phyloP scores from a whole-genome alignment of 2,329 filamentous ascomycete species.

The Pseudogymnoascus sp. region DNA sequence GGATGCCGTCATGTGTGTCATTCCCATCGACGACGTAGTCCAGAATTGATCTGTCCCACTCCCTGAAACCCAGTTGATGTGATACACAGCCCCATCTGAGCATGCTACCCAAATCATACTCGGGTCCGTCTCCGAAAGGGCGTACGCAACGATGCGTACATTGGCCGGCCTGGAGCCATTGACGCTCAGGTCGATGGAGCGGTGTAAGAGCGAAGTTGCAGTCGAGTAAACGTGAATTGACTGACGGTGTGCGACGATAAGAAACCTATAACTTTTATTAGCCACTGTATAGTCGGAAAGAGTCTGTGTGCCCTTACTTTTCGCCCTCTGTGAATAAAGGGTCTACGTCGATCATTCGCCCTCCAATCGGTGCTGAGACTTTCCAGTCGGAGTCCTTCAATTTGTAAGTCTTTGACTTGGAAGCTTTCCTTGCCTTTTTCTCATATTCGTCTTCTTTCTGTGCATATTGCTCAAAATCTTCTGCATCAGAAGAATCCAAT shows the following conservation, averaged over 20 bases:
- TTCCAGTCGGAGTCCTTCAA: conserved; percentile 39
- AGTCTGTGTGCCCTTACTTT: conserved; percentile 35
- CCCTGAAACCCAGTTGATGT: conserved; percentile 50
- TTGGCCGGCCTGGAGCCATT: conserved; percentile 13
- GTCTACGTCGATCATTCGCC: conserved; percentile 56
- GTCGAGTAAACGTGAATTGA: conserved; percentile 76
- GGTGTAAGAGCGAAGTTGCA: conserved; percentile 69
- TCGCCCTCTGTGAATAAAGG: conserved; percentile 55
- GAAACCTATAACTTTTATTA: conserved; percentile 38
- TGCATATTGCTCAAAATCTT: conserved; percentile 20
- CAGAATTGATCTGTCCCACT: conserved; percentile 37
- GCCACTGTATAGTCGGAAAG: background rate
- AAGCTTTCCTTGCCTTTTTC: conserved; percentile 15
- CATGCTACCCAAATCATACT: conserved; percentile 53
- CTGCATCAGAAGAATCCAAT: conserved; percentile 15
- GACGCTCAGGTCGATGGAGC: conserved; percentile 52
- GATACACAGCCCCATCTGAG: conserved; percentile 48
- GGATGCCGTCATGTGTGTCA: conserved; percentile 29
- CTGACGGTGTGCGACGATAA: conserved; percentile 68
- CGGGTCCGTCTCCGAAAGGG: conserved; percentile 35
- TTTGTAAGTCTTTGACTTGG: conserved; percentile 28
- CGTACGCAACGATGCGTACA: conserved; percentile 31
- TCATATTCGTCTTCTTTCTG: conserved; percentile 1
- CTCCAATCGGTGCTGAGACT: conserved; percentile 56
- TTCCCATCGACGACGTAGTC: conserved; percentile 27